Percentiles rank a stretch among this genome's conserved stretches.
Conservation (phyloP, 805 yeast species). For the Blastobotrys attinorum region DNA sequence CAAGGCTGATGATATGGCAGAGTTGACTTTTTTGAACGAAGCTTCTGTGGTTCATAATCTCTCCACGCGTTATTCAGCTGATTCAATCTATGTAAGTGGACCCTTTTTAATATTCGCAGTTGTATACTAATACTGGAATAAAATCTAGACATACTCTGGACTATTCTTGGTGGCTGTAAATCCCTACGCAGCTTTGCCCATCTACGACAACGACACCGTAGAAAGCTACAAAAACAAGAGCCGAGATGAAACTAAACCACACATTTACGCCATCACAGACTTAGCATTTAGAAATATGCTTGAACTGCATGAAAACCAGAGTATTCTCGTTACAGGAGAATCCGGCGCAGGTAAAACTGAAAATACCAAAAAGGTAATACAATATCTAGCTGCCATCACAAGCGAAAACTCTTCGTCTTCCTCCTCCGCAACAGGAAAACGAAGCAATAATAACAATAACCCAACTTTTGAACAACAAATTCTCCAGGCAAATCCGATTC, state of each 20-base stretch:
- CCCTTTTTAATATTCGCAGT: not conserved
- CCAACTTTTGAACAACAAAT: constrained; percentile 72
- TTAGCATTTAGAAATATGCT: constrained; percentile 73
- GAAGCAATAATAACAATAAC: constrained; percentile 19
- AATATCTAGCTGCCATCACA: constrained; percentile 77
- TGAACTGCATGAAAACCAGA: constrained; percentile 65
- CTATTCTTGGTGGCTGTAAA: constrained; percentile 90
- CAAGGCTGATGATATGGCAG: constrained; percentile 91
- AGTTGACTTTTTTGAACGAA: constrained; percentile 85
- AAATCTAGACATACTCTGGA: constrained; percentile 80
- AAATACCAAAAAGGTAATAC: constrained; percentile 90
- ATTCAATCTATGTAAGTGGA: constrained; percentile 41
- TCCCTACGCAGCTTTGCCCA: constrained; percentile 71
- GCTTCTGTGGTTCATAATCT: constrained; percentile 90
- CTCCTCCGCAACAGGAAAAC: constrained; percentile 3
- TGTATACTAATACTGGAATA: not conserved
- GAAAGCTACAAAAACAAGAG: constrained; percentile 44
- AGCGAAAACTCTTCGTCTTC: constrained; percentile 23
- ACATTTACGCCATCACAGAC: constrained; percentile 85
- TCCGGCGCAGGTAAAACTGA: constrained; percentile 99
- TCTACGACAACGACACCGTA: constrained; percentile 56
- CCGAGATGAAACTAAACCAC: constrained; percentile 57
- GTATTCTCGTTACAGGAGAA: constrained; percentile 96
- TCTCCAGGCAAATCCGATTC: constrained; percentile 86
- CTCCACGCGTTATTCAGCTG: constrained; percentile 65